Conservation (phyloP, 352 stramenopile genomes). For the Phytophthora ohioensis region DNA sequence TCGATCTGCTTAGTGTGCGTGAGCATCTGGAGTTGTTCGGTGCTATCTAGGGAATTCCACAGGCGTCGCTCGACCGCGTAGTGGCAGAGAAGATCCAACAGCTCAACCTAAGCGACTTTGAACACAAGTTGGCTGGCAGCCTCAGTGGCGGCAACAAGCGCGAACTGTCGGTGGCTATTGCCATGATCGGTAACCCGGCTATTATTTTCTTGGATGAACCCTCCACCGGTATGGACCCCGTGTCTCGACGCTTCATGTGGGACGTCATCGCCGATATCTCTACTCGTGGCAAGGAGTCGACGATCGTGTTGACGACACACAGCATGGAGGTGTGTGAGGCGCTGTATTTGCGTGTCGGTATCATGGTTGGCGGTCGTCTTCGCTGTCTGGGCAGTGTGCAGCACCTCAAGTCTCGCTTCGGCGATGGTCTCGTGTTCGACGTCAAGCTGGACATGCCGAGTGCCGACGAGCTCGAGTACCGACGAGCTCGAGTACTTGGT, state of each 20-base stretch:
- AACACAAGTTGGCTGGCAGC: slow-evolving; percentile 76
- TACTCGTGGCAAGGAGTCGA: slow-evolving; percentile 61
- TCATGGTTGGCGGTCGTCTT: slow-evolving; percentile 84
- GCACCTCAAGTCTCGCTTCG: slow-evolving; percentile 96
- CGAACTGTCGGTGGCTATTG: slow-evolving; percentile 93
- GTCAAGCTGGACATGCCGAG: slow-evolving; percentile 45
- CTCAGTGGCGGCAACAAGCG: slow-evolving; percentile 95
- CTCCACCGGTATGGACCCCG: slow-evolving; percentile 92
- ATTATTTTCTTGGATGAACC: slow-evolving; percentile 92
- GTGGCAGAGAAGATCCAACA: slow-evolving; percentile 81
- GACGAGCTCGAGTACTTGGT: slow-evolving; percentile 40
- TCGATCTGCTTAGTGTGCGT: slow-evolving; percentile 85
- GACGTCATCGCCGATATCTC: slow-evolving; percentile 80
- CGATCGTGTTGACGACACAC: slow-evolving; percentile 87
- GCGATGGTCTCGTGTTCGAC: slow-evolving; percentile 92
- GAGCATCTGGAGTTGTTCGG: slow-evolving; percentile 92
- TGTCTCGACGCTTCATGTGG: slow-evolving; percentile 58
- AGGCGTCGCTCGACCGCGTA: slow-evolving; percentile 76
- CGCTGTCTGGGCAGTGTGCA: slow-evolving; percentile 80
- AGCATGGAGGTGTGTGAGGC: slow-evolving; percentile 85
- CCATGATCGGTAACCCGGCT: slow-evolving; percentile 91
- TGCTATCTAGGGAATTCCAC: slow-evolving; percentile 87
- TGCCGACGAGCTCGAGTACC: slow-evolving; percentile 35
- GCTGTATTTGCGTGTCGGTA: slow-evolving; percentile 86
- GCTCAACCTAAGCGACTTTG: slow-evolving; percentile 83